These are phyloP conservation scores for Phaeosphaeria sp. DNA, from an alignment of 2,329 filamentous ascomycete genomes.

Conservation along the genomic window DNA sequence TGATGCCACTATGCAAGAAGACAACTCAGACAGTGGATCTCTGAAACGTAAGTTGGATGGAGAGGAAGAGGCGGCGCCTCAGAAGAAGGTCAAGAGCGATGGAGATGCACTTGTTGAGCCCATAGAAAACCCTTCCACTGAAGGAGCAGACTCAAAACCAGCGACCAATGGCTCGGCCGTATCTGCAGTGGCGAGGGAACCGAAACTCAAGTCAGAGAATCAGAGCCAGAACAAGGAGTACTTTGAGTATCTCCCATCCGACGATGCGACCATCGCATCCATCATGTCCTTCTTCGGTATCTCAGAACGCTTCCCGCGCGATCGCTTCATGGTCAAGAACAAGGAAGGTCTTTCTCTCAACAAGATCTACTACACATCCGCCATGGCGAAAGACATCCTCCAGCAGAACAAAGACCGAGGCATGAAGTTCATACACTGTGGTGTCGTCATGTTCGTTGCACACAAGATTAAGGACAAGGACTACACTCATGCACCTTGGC, in stretches of 20 bases:
- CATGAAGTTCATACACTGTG: conserved; percentile 94
- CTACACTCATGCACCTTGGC: conserved; percentile 88
- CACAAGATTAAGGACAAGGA: conserved; percentile 88
- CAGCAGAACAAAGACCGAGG: conserved; percentile 86
- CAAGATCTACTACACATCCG: conserved; percentile 95
- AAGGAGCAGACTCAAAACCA: conserved; percentile 9
- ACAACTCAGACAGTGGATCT: conserved; percentile 18
- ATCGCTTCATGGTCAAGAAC: conserved; percentile 96
- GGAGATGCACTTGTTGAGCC: conserved; percentile 17
- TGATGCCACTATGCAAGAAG: conserved; percentile 25
- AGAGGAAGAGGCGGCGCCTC: conserved; percentile 28
- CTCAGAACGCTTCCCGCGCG: conserved; percentile 81
- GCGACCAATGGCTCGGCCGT: conserved; percentile 20
- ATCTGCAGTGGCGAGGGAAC: conserved; percentile 17
- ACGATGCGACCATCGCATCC: conserved; percentile 76
- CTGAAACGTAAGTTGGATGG: conserved; percentile 52
- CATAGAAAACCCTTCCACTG: conserved; percentile 17
- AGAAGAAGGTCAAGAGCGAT: conserved; percentile 47
- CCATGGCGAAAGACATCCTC: conserved; percentile 83
- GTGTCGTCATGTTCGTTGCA: conserved; percentile 87
- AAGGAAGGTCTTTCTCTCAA: conserved; percentile 85
- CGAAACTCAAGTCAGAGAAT: conserved; percentile 54
- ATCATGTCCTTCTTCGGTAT: conserved; percentile 88
- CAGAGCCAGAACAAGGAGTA: conserved; percentile 74
- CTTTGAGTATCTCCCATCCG: conserved; percentile 84